Base-by-base conservation (phyloP, 768 basidiomycete genomes). In the Boletus pseudopeckii region DNA sequence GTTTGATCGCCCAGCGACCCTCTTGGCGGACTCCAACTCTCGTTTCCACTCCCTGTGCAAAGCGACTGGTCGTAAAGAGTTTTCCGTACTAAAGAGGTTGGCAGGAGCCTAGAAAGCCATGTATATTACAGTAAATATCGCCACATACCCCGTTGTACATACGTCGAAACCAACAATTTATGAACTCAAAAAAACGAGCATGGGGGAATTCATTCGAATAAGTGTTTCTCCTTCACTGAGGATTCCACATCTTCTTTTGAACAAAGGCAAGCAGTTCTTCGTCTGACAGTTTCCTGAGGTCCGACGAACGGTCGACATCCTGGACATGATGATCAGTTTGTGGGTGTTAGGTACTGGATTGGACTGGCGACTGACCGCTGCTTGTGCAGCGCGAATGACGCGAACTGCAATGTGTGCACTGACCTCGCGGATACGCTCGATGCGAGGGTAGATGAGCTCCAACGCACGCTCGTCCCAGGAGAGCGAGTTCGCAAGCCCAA, bases 401-500 rank as follows among this genome's bases (percentile, higher is more conserved):
- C 77, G 74, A 51, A 75, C 74, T 14, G 91, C 88, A 54, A 97
- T 89, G 48, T 77, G 67, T 2, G 82, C 82, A 60, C 86, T 89
- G 63, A 96, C 92, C 66, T 94, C 90, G 33, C 94, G 80, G 59
- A 97, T 86, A 62, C 93, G 80, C 63, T 88, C 82, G 53, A 96
- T 77, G 45, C 83, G 82, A 42, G 95, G 94, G 71, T 97, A 97
- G 8, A 98, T 69, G 44, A 94, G 77, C 41, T 81, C 87, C 39
- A 72, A 62, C 3, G 74, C 76, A 39, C 72, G 77, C 71, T 97
- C 95, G 34, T 89, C 86, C 13, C 67, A 59, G 2, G 81, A 91
- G 39, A 95, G 77, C 5, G 89, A 82, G 53, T 85, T 72, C 5
- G 90, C 85, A 38, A 97, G 79, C 7, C 90, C 91, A 28, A 90